These are phyloP conservation scores for Microdochium bolleyi DNA, from an alignment of 2,329 filamentous ascomycete genomes.

Conservation along the genomic window DNA sequence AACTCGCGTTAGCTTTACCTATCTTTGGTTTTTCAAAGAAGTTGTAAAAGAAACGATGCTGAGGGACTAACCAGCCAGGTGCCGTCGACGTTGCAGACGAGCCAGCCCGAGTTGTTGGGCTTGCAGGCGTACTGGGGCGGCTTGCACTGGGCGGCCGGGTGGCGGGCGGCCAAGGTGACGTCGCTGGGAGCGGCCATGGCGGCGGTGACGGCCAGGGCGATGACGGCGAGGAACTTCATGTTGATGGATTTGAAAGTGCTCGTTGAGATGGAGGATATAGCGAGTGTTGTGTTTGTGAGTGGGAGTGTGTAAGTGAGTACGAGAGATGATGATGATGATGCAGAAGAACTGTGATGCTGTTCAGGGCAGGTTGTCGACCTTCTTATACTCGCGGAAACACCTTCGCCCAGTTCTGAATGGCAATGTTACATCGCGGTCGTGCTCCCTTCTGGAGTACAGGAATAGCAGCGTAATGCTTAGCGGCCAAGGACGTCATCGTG, in stretches of 20 bases:
- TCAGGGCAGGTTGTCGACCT: too few species aligned
- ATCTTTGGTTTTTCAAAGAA: slow-evolving; percentile 2
- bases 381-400: too few species aligned
- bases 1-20: not conserved
- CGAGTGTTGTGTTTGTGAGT: too few species aligned
- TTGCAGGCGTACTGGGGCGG: slow-evolving; percentile 18
- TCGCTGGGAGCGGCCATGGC: slow-evolving; percentile 6
- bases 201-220: slow-evolving; percentile 11
- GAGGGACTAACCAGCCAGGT: slow-evolving; percentile 12
- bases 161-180: not conserved
- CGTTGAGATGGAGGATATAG: too few species aligned
- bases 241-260: slow-evolving; percentile 1
- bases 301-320: too few species aligned
- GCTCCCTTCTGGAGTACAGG: too few species aligned
- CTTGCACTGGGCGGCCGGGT: slow-evolving; percentile 9
- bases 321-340: too few species aligned
- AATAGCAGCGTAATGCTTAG: too few species aligned
- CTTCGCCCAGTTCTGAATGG: too few species aligned
- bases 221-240: slow-evolving; percentile 17
- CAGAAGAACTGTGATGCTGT: too few species aligned
- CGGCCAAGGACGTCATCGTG: too few species aligned
- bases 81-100: slow-evolving; percentile 19
- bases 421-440: too few species aligned
- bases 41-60: not conserved
- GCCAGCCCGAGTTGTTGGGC: slow-evolving; percentile 15